A percentile compares a stretch with the other conserved stretches of the same genome.
phyloP scores from a whole-genome alignment of 148 eudicot species.

The Tetragonia tetragonoides region DNA sequence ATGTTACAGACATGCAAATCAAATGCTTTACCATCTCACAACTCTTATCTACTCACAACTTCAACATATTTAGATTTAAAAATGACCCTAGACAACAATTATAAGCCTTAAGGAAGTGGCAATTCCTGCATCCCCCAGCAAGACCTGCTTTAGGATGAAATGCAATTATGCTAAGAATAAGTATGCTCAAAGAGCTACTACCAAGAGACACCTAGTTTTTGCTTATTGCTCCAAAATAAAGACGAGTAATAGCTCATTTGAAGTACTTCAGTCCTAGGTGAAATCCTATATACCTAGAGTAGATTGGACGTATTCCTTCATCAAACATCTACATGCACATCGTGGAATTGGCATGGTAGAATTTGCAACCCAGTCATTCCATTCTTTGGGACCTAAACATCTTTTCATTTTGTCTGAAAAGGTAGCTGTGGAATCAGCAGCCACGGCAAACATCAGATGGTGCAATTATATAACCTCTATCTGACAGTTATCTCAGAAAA shows the following conservation, averaged over 20 bases:
- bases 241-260: too few species aligned
- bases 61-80: neutral
- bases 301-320: too few species aligned
- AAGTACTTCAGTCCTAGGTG: too few species aligned
- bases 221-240: too few species aligned
- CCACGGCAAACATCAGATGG: neutral
- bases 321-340: neutral
- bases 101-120: neutral
- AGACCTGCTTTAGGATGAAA: neutral
- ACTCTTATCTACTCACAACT: neutral
- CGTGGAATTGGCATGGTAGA: neutral
- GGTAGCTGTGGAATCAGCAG: neutral
- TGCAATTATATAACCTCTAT: neutral
- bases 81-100: neutral
- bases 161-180: neutral
- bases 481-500: neutral
- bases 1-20: neutral
- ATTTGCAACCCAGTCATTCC: neutral
- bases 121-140: neutral
- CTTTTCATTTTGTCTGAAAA: neutral
- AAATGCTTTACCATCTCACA: neutral
- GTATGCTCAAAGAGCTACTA: neutral
- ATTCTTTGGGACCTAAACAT: neutral
- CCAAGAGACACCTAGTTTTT: too few species aligned
- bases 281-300: too few species aligned